phyloP scores from a whole-genome alignment of 208 protist species.

The Wallacemonas rigidus region DNA sequence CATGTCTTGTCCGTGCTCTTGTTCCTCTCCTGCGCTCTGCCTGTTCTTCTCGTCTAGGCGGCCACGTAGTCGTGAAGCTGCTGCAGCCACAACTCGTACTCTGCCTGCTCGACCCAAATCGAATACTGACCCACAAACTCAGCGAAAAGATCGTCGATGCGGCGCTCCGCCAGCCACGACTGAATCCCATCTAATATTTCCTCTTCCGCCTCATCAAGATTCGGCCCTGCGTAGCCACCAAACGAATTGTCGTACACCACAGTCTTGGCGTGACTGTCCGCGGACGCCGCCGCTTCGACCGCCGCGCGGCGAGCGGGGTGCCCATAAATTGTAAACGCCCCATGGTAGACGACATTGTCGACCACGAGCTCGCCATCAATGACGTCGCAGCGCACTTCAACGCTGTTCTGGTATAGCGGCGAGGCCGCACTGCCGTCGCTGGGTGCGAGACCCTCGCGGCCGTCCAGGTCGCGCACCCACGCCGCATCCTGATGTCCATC shows the following conservation, averaged over 20 bases:
- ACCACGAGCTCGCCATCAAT: slow-evolving; percentile 80
- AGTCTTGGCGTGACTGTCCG: slow-evolving; percentile 1
- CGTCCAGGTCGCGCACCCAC: slow-evolving; percentile 13
- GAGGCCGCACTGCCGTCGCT: slow-evolving; percentile 9
- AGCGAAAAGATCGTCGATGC: slow-evolving; percentile 80
- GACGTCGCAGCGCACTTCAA: slow-evolving; percentile 77
- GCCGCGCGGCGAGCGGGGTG: neutral
- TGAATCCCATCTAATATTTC: slow-evolving; percentile 83
- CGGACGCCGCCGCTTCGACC: neutral
- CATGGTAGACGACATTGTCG: slow-evolving; percentile 75
- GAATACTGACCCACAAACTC: slow-evolving; percentile 84
- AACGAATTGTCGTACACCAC: slow-evolving; percentile 66
- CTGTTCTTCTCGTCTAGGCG: slow-evolving; percentile 38
- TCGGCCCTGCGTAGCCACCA: slow-evolving; percentile 74
- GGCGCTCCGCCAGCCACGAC: slow-evolving; percentile 74
- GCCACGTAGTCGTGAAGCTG: slow-evolving; percentile 83
- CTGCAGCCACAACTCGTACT: slow-evolving; percentile 88
- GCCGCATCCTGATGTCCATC: neutral
- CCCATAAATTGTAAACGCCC: slow-evolving; percentile 18
- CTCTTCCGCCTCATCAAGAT: slow-evolving; percentile 79
- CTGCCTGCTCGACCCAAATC: slow-evolving; percentile 80
- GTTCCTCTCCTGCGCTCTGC: slow-evolving; percentile 11
- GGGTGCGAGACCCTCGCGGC: neutral
- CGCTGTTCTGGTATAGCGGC: slow-evolving; percentile 62
- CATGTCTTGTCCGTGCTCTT: slow-evolving; percentile 11